Evolutionary conservation across 1,284 basidiomycete species (phyloP).

Genomic region (Irpex lacteus): DNA sequence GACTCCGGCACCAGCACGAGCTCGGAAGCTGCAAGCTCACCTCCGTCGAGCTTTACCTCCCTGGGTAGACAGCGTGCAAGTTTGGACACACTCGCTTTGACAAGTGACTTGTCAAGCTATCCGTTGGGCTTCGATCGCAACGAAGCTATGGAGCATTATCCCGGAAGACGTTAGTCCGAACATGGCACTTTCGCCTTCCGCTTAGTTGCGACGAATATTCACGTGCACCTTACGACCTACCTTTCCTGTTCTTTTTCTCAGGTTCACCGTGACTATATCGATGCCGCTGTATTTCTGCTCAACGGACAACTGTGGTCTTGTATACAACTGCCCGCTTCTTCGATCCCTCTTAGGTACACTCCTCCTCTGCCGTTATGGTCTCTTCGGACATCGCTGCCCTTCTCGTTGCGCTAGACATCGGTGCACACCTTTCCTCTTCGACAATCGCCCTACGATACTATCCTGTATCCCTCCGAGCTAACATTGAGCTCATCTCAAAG

Average conservation of each 20-base stretch:
- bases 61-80: conserved; percentile 62
- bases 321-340: background rate
- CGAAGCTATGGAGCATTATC: conserved; percentile 18
- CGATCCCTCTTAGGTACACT: background rate
- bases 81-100: conserved; percentile 76
- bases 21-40: conserved; percentile 16
- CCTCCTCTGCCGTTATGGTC: background rate
- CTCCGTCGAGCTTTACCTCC: conserved; percentile 21
- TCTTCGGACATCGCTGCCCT: background rate
- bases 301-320: background rate
- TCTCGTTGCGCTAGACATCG: background rate
- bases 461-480: background rate
- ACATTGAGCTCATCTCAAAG: background rate
- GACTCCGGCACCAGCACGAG: conserved; percentile 39
- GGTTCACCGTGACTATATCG: background rate
- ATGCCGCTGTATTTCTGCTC: conserved; percentile 2
- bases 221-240: background rate
- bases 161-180: conserved; percentile 5
- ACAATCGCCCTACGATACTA: background rate
- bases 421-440: background rate
- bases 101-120: conserved; percentile 75
- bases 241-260: background rate
- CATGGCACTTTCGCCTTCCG: background rate
- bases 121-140: conserved; percentile 60
- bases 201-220: background rate